Evolutionary conservation across 108 stramenopile genomes (phyloP).

Genomic region (Skeletonema tropicum): DNA sequence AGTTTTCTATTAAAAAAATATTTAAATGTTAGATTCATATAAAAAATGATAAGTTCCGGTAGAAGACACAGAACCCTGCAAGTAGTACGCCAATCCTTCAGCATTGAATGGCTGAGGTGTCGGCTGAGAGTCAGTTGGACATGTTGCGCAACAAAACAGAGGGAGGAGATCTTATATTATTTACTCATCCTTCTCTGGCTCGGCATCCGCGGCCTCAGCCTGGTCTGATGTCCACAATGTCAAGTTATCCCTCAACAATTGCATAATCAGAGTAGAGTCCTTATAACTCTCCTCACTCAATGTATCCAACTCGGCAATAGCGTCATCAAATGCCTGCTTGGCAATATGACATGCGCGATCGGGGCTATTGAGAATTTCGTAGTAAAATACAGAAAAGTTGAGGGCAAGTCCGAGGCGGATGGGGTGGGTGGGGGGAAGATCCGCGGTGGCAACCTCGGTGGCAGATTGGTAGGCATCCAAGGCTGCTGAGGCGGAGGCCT

Average conservation of each 20-base stretch:
- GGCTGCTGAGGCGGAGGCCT: conserved; percentile 91
- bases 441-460: too few relatives aligned
- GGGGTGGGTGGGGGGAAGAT: too few relatives aligned
- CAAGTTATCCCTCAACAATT: conserved; percentile 99
- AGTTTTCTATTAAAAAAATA: background rate
- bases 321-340: too few relatives aligned
- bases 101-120: background rate
- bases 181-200: conserved; percentile 48
- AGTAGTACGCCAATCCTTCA: background rate
- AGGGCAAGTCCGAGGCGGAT: too few relatives aligned
- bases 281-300: conserved; percentile 99
- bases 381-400: too few relatives aligned
- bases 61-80: conserved; percentile 31
- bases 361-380: too few relatives aligned
- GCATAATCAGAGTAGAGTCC: conserved; percentile 99
- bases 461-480: too few relatives aligned
- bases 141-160: background rate
- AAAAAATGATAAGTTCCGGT: conserved; percentile 49
- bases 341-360: too few relatives aligned
- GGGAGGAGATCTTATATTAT: background rate
- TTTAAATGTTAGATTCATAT: conserved; percentile 11
- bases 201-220: conserved; percentile 89
- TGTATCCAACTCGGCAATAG: conserved; percentile 99
- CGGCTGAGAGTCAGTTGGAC: background rate
- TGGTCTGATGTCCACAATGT: conserved; percentile 99